Evolutionary conservation across 2,329 filamentous ascomycete genomes (phyloP).

Genomic region (Colletotrichum orchidophilum): DNA sequence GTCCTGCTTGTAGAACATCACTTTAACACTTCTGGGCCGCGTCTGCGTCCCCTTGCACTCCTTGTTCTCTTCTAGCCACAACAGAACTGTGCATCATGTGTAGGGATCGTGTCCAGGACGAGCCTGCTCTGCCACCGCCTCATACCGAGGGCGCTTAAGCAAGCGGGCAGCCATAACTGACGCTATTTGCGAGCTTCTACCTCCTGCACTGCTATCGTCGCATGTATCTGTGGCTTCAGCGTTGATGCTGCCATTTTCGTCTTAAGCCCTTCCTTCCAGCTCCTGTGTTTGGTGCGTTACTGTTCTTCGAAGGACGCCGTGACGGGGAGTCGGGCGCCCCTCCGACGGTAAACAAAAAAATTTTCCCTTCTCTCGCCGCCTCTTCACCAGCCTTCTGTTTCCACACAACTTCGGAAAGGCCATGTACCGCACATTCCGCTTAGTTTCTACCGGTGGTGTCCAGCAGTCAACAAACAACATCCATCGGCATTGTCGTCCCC

Average conservation of each 20-base stretch:
- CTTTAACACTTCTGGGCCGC: background rate
- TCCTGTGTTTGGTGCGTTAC: background rate
- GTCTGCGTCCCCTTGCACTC: background rate
- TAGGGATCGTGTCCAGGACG: background rate
- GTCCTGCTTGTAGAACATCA: background rate
- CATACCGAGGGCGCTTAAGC: background rate
- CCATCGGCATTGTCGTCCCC: background rate
- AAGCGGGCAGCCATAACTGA: background rate
- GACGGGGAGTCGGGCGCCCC: slow-evolving; percentile 22
- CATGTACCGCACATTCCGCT: slow-evolving; percentile 4
- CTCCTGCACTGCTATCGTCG: background rate
- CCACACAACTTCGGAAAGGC: slow-evolving; percentile 10
- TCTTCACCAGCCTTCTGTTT: slow-evolving; percentile 8
- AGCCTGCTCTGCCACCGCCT: background rate
- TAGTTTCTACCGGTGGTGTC: background rate
- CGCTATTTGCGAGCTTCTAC: background rate
- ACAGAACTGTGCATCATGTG: background rate
- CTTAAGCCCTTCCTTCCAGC: background rate
- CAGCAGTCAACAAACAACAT: background rate
- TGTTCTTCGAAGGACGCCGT: background rate
- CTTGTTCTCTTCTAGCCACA: background rate
- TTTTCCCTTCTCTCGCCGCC: slow-evolving; percentile 3
- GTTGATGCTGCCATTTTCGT: background rate
- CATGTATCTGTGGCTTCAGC: background rate
- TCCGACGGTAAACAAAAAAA: slow-evolving; percentile 17